Conservation (phyloP, 805 yeast genomes). For the Myxozyma neotropica region DNA sequence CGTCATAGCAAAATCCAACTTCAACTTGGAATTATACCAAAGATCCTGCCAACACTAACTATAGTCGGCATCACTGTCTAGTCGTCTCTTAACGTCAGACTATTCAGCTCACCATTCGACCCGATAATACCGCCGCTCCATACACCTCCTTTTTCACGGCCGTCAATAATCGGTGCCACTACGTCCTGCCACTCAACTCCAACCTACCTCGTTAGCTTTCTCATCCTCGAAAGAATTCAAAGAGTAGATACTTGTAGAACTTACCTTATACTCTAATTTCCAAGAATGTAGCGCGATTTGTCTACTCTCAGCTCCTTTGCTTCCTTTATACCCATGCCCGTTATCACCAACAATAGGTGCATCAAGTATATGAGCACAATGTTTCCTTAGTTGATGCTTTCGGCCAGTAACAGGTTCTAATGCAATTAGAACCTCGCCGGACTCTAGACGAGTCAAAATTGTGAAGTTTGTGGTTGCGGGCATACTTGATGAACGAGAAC, state of each 20-base stretch:
- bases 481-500: no score
- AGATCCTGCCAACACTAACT: no score
- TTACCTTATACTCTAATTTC: constrained; percentile 19
- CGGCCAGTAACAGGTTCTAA: constrained; percentile 30
- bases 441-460: constrained; percentile 1
- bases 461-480: constrained; percentile 13
- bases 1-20: no score
- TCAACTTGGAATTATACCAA: no score
- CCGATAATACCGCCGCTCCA: neutral
- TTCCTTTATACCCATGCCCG: constrained; percentile 8
- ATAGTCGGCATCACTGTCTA: no score
- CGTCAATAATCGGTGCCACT: constrained; percentile 13
- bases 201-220: constrained; percentile 2
- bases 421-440: constrained; percentile 6
- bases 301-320: neutral
- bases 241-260: no score
- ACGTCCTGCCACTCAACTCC: constrained; percentile 9
- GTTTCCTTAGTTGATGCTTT: constrained; percentile 30
- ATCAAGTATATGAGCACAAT: constrained; percentile 27
- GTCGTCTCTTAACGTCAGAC: no score
- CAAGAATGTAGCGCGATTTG: constrained; percentile 31
- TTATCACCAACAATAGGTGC: constrained; percentile 31
- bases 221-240: no score
- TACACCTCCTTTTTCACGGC: neutral
- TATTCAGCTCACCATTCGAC: no score